phyloP scores from a whole-genome alignment of 2,329 filamentous ascomycete genomes.

The Fusarium annulatum region DNA sequence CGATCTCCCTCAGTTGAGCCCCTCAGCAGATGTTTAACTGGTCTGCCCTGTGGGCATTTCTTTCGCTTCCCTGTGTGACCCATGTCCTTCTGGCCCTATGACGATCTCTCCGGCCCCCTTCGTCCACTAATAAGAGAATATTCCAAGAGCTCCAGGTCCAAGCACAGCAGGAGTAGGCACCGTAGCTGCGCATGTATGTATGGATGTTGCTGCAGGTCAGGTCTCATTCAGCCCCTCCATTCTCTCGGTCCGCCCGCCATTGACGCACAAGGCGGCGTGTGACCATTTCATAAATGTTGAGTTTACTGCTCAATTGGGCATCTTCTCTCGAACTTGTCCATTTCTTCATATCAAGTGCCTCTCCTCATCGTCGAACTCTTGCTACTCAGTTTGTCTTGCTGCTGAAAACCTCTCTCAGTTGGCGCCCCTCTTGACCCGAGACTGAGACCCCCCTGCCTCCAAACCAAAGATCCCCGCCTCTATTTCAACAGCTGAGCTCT shows the following conservation, averaged over 20 bases:
- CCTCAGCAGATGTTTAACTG: constrained; percentile 32
- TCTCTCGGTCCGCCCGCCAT: constrained; percentile 33
- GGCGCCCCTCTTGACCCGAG: background rate
- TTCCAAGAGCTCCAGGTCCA: constrained; percentile 22
- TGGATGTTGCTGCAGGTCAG: constrained; percentile 35
- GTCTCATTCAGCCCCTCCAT: constrained; percentile 40
- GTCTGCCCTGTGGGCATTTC: constrained; percentile 38
- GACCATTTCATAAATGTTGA: constrained; percentile 13
- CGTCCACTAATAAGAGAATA: constrained; percentile 8
- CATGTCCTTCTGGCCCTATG: constrained; percentile 22
- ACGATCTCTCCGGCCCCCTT: background rate
- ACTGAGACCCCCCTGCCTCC: constrained; percentile 15
- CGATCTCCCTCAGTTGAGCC: constrained; percentile 15
- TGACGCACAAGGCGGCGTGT: constrained; percentile 23
- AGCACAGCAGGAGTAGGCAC: background rate
- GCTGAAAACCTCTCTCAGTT: background rate
- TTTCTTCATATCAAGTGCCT: constrained; percentile 7
- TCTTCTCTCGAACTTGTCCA: constrained; percentile 10
- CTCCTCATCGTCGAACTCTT: background rate
- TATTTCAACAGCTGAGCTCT: constrained; percentile 9
- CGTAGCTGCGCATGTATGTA: background rate
- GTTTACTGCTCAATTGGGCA: constrained; percentile 17
- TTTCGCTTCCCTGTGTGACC: constrained; percentile 1
- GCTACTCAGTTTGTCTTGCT: background rate
- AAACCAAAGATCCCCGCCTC: constrained; percentile 28